Percentiles rank a stretch among this genome's conserved stretches.
These are phyloP conservation scores for Trichoderma koningiopsis DNA, from an alignment of 2,329 filamentous ascomycete species.

Conservation along the genomic window DNA sequence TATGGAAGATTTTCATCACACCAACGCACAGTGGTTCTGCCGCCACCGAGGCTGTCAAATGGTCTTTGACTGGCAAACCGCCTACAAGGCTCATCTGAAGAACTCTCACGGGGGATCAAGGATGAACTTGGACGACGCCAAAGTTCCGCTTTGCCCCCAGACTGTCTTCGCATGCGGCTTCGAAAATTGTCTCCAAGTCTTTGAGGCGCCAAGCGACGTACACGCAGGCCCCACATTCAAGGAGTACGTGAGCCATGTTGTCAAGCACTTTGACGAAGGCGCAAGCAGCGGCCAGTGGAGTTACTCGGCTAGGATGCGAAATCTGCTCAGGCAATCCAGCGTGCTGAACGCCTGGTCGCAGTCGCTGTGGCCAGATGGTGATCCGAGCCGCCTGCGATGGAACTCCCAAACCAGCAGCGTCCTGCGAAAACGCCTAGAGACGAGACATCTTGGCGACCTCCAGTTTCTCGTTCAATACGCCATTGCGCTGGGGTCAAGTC, in stretches of 20 bases:
- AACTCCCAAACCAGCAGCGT: constrained; percentile 46
- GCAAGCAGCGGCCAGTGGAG: constrained; percentile 46
- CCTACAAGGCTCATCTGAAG: constrained; percentile 52
- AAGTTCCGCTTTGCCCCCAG: constrained; percentile 48
- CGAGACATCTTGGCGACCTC: constrained; percentile 46
- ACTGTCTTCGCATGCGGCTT: constrained; percentile 54
- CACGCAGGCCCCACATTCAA: constrained; percentile 45
- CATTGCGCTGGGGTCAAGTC: constrained; percentile 42
- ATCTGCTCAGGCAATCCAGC: constrained; percentile 46
- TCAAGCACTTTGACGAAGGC: constrained; percentile 51
- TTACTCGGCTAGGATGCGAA: constrained; percentile 49
- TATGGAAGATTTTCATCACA: constrained; percentile 52
- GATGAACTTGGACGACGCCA: constrained; percentile 46
- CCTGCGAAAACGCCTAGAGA: constrained; percentile 49
- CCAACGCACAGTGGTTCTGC: constrained; percentile 51
- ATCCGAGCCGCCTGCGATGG: constrained; percentile 43
- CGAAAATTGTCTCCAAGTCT: constrained; percentile 47
- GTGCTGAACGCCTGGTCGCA: constrained; percentile 44
- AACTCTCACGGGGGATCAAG: constrained; percentile 46
- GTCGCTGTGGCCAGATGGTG: constrained; percentile 40
- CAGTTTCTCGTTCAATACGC: constrained; percentile 45
- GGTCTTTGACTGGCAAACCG: constrained; percentile 52
- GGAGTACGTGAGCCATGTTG: constrained; percentile 50
- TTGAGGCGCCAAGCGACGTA: constrained; percentile 45
- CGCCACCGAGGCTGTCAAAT: constrained; percentile 47